Evolutionary conservation across 805 yeast genomes (phyloP).

Genomic region (Yueomyces sinensis): DNA sequence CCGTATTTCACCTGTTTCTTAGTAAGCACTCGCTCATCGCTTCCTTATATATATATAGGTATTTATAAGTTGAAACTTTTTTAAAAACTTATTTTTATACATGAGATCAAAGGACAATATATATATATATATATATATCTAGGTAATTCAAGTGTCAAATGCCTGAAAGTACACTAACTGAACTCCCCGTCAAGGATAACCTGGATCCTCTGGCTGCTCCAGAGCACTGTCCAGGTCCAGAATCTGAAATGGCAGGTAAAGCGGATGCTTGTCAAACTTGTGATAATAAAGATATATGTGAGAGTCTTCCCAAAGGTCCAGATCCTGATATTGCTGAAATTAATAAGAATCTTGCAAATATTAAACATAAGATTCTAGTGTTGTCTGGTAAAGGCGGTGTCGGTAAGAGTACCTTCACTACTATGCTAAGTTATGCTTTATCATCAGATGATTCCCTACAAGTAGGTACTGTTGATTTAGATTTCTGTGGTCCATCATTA

Average conservation of each 20-base stretch:
- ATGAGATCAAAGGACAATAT: not conserved
- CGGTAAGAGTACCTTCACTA: slow-evolving; percentile 91
- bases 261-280: slow-evolving; percentile 93
- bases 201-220: no score
- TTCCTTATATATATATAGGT: no score
- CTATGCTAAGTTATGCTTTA: slow-evolving; percentile 94
- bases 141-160: no score
- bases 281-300: slow-evolving; percentile 85
- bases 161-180: slow-evolving; percentile 13
- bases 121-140: no score
- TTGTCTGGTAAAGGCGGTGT: slow-evolving; percentile 91
- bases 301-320: slow-evolving; percentile 82
- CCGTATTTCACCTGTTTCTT: no score
- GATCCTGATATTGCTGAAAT: slow-evolving; percentile 85
- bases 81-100: not conserved
- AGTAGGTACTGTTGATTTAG: slow-evolving; percentile 94
- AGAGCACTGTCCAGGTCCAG: slow-evolving; percentile 98
- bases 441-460: slow-evolving; percentile 73
- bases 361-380: slow-evolving; percentile 70
- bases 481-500: slow-evolving; percentile 94
- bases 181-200: slow-evolving; percentile 38
- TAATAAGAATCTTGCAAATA: slow-evolving; percentile 46
- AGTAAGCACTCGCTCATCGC: no score
- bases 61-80: no score
- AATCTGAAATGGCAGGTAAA: slow-evolving; percentile 84